Evolutionary conservation across 345 rosid genomes (phyloP).

Genomic region (Linum usitatissimum): DNA sequence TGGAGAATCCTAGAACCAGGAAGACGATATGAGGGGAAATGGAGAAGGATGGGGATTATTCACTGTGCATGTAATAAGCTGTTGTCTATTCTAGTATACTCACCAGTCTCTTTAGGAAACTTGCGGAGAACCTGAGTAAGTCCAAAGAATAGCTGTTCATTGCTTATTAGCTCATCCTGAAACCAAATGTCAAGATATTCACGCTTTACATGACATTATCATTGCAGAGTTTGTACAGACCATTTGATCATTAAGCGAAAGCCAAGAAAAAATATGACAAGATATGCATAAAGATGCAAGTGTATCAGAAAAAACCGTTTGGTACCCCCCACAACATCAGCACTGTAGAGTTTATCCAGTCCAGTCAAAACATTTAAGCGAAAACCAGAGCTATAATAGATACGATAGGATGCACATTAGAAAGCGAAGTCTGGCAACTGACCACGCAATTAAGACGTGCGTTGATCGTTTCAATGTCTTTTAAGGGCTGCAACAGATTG

Average conservation of each 20-base stretch:
- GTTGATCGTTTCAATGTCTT: conserved; percentile 84
- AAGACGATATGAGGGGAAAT: neutral
- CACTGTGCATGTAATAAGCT: neutral
- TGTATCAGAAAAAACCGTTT: neutral
- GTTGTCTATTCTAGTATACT: conserved; percentile 10
- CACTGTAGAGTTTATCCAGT: conserved; percentile 8
- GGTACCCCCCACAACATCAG: conserved; percentile 1
- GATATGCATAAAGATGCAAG: neutral
- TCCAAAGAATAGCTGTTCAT: conserved; percentile 91
- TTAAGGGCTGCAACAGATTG: conserved; percentile 90
- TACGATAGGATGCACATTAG: neutral
- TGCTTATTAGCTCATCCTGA: conserved; percentile 94
- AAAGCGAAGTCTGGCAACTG: conserved; percentile 23
- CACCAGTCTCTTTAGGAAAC: conserved; percentile 94
- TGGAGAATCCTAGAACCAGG: conserved; percentile 2
- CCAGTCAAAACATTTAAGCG: conserved; percentile 1
- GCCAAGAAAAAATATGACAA: neutral
- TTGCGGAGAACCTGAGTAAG: conserved; percentile 88
- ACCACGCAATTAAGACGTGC: conserved; percentile 95
- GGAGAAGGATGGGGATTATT: neutral
- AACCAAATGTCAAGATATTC: conserved; percentile 18
- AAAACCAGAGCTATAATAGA: neutral
- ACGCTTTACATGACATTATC: conserved; percentile 1
- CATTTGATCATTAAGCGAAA: conserved; percentile 1
- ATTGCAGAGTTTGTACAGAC: conserved; percentile 5